Base-by-base conservation (phyloP, 495 filamentous ascomycete genomes). In the Trichoderma reesei region DNA sequence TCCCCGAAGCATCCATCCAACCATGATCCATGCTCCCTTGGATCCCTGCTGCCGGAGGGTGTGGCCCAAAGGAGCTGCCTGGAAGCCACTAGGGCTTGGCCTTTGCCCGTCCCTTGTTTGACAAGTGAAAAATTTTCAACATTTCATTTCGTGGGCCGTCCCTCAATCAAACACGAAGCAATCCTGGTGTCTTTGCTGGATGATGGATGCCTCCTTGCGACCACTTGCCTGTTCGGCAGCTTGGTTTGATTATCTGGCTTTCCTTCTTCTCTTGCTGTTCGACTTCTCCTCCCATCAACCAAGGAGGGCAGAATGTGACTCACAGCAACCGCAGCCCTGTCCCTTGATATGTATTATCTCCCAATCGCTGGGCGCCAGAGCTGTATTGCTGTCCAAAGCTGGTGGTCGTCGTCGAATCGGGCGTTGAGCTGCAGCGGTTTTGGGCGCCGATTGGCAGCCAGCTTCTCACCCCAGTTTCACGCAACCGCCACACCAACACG, bases 351-450 rank as follows among this genome's bases (percentile, higher is more conserved):
- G 41, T 44, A 46, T 46, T 16, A 34, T 14, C 61, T 63, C 41
- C 61, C 41, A 63, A 63, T 63, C 16, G 14, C 39, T 63, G 61
- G 61, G 41, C 41, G n/a, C n/a, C 41, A 34, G 61, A 34, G 61
- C 61, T 63, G 61, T 63, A 46, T 63, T 63, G 61, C 26, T 63
- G 61, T 63, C 61, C 61, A 46, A 63, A 63, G 61, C 26, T 39
- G 33, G 13, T 46, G n/a, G n/a, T 8, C 39, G 38, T 31, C 34
- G 41, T 41, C 61, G 61, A 63, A 63, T 63, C 38, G 31, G 61
- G 31, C 41, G 14, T 26, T 44, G 51, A 42, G 61, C 61, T 63
- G 38, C 38, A 46, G 18, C 41, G 20, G 4, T 44, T 42, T 42
- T 44, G 61, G 38, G 31, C 61, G 37, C 39, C 38, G 61, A 62